These are phyloP conservation scores for Emmonsia crescens DNA, from an alignment of 2,329 filamentous ascomycete species.

Conservation along the genomic window DNA sequence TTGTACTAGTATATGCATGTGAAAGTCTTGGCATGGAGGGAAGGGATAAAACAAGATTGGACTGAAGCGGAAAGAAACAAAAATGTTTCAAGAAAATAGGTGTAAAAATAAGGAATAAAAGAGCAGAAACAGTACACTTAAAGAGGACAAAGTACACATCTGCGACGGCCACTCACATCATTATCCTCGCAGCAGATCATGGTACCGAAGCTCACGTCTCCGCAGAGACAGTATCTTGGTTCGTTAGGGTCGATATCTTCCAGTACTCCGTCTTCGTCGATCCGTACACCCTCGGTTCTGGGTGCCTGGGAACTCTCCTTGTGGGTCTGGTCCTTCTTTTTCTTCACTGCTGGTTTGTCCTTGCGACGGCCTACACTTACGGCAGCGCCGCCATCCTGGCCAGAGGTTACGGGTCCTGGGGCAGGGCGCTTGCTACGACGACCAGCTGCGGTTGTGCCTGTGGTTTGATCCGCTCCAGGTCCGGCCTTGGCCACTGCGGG, in stretches of 20 bases:
- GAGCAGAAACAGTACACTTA: conserved; percentile 16
- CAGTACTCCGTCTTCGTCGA: conserved; percentile 38
- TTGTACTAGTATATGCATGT: background rate
- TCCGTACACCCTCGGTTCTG: conserved; percentile 29
- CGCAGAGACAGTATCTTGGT: conserved; percentile 53
- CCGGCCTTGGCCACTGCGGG: conserved; percentile 28
- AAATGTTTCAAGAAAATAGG: background rate
- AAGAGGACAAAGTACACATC: conserved; percentile 4
- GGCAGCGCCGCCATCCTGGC: conserved; percentile 49
- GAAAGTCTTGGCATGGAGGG: background rate
- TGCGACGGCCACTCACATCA: conserved; percentile 33
- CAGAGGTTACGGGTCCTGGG: conserved; percentile 48
- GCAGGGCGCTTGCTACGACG: conserved; percentile 49
- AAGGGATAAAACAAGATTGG: background rate
- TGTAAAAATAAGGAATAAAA: conserved; percentile 3
- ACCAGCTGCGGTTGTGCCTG: conserved; percentile 17
- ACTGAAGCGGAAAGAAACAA: background rate
- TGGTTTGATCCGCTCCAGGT: conserved; percentile 28
- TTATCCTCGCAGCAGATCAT: conserved; percentile 58
- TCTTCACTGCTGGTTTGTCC: conserved; percentile 39
- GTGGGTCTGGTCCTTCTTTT: conserved; percentile 29
- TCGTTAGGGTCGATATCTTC: conserved; percentile 51
- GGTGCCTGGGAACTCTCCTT: conserved; percentile 16
- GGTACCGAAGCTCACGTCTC: conserved; percentile 52
- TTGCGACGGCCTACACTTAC: conserved; percentile 52